Evolutionary conservation across 305 asterid species (phyloP).

Genomic region (Ajuga reptans): DNA sequence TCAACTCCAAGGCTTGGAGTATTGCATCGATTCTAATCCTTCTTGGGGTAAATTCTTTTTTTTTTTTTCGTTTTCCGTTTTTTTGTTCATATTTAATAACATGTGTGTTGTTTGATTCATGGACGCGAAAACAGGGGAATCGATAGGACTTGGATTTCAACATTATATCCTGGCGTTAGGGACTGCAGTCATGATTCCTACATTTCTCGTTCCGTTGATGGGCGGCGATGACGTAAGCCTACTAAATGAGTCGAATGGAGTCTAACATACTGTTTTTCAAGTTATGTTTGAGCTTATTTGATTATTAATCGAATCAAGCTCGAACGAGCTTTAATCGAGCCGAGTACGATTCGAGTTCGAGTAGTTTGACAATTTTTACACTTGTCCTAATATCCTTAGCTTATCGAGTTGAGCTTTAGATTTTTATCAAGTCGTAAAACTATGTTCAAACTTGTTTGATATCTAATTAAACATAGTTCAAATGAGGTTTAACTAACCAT

Average conservation of each 20-base stretch:
- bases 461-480: no score
- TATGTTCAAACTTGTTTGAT: no score
- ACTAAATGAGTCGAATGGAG: not conserved
- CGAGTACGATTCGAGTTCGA: no score
- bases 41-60: constrained; percentile 63
- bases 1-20: constrained; percentile 95
- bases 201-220: constrained; percentile 92
- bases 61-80: not conserved
- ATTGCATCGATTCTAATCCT: constrained; percentile 97
- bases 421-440: no score
- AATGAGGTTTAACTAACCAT: no score
- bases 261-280: no score
- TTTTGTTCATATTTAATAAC: not conserved
- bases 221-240: constrained; percentile 80
- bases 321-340: no score
- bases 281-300: no score
- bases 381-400: no score
- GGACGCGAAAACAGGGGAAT: constrained; percentile 57
- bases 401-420: no score
- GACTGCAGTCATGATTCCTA: constrained; percentile 92
- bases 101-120: not conserved
- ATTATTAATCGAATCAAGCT: no score
- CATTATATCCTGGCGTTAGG: constrained; percentile 86
- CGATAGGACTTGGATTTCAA: constrained; percentile 84
- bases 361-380: no score